phyloP scores from a whole-genome alignment of 2,329 filamentous ascomycete species.

The Cadophora luteo-olivacea region DNA sequence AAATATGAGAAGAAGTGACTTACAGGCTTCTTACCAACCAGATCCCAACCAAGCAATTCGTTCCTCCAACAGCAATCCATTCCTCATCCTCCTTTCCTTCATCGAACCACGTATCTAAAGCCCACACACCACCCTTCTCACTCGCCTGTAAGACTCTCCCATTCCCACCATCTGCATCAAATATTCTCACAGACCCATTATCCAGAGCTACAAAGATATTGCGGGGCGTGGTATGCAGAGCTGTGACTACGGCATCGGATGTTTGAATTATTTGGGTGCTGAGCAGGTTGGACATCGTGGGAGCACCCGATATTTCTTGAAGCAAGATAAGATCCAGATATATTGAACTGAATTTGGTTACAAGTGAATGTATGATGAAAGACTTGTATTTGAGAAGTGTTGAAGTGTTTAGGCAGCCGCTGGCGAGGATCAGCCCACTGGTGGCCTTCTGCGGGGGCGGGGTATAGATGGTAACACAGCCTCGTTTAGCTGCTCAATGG shows the following conservation, averaged over 20 bases:
- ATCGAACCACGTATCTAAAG: slow-evolving; percentile 16
- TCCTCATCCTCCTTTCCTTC: slow-evolving; percentile 11
- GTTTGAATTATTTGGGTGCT: background rate
- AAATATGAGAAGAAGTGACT: background rate
- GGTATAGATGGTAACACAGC: background rate
- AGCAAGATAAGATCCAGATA: background rate
- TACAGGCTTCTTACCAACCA: slow-evolving; percentile 14
- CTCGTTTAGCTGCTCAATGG: background rate
- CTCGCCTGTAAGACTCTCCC: slow-evolving; percentile 2
- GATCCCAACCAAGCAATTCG: slow-evolving; percentile 3
- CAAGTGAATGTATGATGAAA: no score
- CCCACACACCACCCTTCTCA: slow-evolving; percentile 16
- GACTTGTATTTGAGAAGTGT: background rate
- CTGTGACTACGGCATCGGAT: background rate
- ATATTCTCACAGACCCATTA: slow-evolving; percentile 13
- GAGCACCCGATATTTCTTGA: background rate
- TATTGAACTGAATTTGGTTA: background rate
- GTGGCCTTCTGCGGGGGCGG: background rate
- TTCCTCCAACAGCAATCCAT: slow-evolving; percentile 13
- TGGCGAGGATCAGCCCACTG: background rate
- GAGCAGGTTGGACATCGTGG: background rate
- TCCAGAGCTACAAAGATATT: slow-evolving; percentile 16
- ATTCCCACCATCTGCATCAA: slow-evolving; percentile 4
- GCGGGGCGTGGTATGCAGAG: slow-evolving; percentile 1
- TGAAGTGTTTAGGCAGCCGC: background rate